A percentile compares a stretch with the other conserved stretches of the same genome.
Conservation (phyloP, 2,329 filamentous ascomycete genomes). For the Penicillium sp. region DNA sequence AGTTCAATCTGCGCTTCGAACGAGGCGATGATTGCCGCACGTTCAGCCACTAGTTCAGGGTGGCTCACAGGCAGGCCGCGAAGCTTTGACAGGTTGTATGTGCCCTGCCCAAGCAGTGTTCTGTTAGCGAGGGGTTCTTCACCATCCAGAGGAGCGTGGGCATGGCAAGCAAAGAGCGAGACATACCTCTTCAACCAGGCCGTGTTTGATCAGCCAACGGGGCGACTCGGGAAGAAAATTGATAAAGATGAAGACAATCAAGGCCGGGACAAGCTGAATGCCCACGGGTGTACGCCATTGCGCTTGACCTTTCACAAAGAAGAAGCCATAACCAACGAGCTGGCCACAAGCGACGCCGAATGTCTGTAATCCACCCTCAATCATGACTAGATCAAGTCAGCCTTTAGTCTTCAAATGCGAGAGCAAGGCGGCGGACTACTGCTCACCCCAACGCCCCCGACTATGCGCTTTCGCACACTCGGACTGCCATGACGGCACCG, state of each 20-base stretch:
- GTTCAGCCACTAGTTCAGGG: not conserved
- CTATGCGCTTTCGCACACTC: slow-evolving; percentile 12
- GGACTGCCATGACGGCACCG: slow-evolving; percentile 10
- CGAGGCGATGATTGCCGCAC: not conserved
- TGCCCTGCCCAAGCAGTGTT: not conserved
- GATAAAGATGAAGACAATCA: slow-evolving; percentile 3
- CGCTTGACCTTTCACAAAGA: not conserved
- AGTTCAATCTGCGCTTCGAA: not conserved
- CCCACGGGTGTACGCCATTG: slow-evolving; percentile 7
- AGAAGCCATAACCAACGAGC: not conserved
- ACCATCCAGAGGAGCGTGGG: slow-evolving; percentile 3
- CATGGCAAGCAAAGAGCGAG: not conserved
- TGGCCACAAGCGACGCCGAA: not conserved
- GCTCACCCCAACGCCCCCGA: not conserved
- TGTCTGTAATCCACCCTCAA: not conserved
- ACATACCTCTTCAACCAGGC: slow-evolving; percentile 1
- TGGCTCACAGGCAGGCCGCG: not conserved
- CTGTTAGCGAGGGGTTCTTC: slow-evolving; percentile 3
- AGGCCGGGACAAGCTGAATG: slow-evolving; percentile 4
- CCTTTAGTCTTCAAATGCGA: slow-evolving; percentile 9
- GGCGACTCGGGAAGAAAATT: slow-evolving; percentile 8
- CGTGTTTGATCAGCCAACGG: slow-evolving; percentile 6
- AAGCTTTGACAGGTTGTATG: not conserved
- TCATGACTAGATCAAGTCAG: not conserved
- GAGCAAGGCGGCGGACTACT: not conserved